Conservation (phyloP, 2,329 filamentous ascomycete species). For the Paracoccidioides lutzii region DNA sequence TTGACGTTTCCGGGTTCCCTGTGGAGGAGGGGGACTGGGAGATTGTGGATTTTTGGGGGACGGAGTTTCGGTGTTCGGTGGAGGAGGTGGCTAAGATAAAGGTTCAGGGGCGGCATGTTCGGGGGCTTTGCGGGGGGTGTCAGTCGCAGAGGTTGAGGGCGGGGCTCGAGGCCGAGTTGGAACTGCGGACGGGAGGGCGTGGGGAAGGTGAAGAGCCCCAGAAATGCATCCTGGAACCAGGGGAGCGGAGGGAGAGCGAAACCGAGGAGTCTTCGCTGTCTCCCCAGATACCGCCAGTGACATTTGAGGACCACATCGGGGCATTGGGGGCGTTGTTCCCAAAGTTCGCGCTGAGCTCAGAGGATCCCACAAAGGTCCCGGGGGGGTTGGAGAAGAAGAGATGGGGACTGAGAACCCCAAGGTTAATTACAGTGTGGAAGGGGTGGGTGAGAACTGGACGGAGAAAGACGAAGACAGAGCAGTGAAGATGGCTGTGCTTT, state of each 20-base stretch:
- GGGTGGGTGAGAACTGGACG: not conserved
- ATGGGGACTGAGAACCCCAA: not conserved
- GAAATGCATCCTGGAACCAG: too few relatives aligned
- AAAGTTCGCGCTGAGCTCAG: too few relatives aligned
- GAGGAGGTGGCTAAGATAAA: not conserved
- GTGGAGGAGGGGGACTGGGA: not conserved
- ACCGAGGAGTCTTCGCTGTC: too few relatives aligned
- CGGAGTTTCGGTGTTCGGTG: not conserved
- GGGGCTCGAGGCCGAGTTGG: not conserved
- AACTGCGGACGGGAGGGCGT: not conserved
- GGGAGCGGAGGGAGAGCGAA: too few relatives aligned
- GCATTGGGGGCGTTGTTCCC: too few relatives aligned
- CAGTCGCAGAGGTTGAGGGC: too few relatives aligned
- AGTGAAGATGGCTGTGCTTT: not conserved
- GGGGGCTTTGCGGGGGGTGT: not conserved
- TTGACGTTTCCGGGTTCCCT: too few relatives aligned
- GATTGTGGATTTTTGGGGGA: conserved; percentile 1
- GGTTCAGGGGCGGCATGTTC: not conserved
- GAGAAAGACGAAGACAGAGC: not conserved
- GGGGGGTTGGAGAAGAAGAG: not conserved
- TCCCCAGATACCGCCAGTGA: too few relatives aligned
- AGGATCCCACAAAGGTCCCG: too few relatives aligned
- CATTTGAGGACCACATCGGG: too few relatives aligned
- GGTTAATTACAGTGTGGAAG: not conserved
- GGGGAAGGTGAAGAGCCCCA: not conserved